These are phyloP conservation scores for Umbelopsis vinacea DNA, from an alignment of 192 early-diverging fungal species.

Conservation along the genomic window DNA sequence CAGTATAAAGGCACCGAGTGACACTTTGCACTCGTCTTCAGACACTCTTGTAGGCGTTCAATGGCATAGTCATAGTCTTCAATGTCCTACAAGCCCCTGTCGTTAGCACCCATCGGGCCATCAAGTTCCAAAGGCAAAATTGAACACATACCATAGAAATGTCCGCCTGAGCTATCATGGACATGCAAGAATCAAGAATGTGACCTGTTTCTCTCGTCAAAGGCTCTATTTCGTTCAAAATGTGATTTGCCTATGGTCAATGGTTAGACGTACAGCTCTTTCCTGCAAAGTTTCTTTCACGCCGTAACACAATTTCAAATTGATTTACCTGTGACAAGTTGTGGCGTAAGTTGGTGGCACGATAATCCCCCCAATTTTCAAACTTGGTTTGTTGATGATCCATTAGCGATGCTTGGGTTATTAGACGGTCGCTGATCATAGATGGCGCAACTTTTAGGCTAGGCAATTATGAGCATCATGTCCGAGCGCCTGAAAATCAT, in stretches of 20 bases:
- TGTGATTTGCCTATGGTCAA: slow-evolving; percentile 2
- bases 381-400: neutral
- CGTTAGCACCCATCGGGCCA: neutral
- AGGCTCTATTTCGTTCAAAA: neutral
- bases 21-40: neutral
- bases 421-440: neutral
- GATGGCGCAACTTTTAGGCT: slow-evolving; percentile 5
- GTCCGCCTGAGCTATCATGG: slow-evolving; percentile 2
- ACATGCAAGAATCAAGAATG: neutral
- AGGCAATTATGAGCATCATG: neutral
- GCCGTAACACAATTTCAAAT: neutral
- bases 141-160: neutral
- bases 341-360: slow-evolving; percentile 15
- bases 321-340: slow-evolving; percentile 19
- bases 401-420: neutral
- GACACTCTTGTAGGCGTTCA: neutral
- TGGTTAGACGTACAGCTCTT: neutral
- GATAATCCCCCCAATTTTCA: neutral
- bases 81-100: neutral
- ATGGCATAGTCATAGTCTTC: slow-evolving; percentile 5
- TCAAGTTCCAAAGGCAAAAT: neutral
- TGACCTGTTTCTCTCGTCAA: neutral
- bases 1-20: neutral
- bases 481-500: neutral
- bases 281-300: neutral